Percentiles rank a stretch among this genome's conserved stretches.
Evolutionary conservation across 2,329 filamentous ascomycete species (phyloP).

Genomic region (Venturia nashicola): DNA sequence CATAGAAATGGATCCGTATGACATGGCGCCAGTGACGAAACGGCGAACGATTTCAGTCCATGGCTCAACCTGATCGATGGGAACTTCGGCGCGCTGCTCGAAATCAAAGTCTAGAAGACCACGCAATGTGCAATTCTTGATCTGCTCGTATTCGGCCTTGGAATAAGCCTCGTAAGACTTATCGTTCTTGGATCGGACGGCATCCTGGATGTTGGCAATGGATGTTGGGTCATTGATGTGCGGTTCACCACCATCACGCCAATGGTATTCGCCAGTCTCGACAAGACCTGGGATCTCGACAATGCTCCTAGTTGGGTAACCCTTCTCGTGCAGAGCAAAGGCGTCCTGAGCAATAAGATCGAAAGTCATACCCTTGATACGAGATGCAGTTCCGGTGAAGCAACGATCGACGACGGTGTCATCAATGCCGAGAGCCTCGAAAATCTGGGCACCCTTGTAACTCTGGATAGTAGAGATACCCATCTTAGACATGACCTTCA

Average conservation of each 20-base stretch:
- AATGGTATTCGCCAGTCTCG: conserved; percentile 95
- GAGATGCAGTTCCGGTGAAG: conserved; percentile 87
- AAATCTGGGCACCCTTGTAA: conserved; percentile 97
- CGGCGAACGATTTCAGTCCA: conserved; percentile 97
- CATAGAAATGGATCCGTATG: conserved; percentile 97
- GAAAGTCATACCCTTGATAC: conserved; percentile 89
- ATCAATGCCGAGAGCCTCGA: conserved; percentile 88
- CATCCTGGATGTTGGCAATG: conserved; percentile 95
- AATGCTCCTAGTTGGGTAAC: conserved; percentile 72
- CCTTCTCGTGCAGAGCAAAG: conserved; percentile 88
- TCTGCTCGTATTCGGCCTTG: conserved; percentile 83
- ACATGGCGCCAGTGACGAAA: conserved; percentile 97
- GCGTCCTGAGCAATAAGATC: conserved; percentile 88
- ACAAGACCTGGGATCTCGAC: conserved; percentile 66
- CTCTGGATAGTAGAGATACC: conserved; percentile 92
- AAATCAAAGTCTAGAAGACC: conserved; percentile 95
- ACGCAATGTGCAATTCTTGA: conserved; percentile 90
- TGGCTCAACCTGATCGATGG: conserved; percentile 92
- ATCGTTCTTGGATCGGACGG: conserved; percentile 92
- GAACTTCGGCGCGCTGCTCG: conserved; percentile 70
- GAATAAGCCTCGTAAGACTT: conserved; percentile 98
- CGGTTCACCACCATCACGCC: conserved; percentile 89
- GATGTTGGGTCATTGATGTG: conserved; percentile 91
- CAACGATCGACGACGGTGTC: conserved; percentile 86
- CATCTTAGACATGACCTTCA: conserved; percentile 99